Conservation (phyloP, 257 asterid genomes). For the Fraxinus americana region DNA sequence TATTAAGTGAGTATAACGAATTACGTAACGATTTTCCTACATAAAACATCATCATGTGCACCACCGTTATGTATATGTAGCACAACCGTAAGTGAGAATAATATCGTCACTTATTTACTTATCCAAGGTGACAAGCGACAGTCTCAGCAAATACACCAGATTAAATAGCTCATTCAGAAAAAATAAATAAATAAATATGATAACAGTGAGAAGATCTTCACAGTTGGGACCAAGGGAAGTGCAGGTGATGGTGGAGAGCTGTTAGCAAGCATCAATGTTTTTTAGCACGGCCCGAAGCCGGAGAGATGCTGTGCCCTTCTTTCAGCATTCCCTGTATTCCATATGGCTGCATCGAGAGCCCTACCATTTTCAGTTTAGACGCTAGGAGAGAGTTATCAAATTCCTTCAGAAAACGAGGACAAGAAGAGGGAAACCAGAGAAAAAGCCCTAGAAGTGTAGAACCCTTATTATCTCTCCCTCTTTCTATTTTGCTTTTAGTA, state of each 20-base stretch:
- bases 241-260: slow-evolving; percentile 88
- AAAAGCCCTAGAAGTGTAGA: neutral
- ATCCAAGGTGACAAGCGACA: neutral
- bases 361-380: slow-evolving; percentile 48
- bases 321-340: slow-evolving; percentile 91
- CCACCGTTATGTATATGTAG: too few relatives aligned
- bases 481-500: too few relatives aligned
- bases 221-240: slow-evolving; percentile 99
- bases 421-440: neutral
- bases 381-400: too few relatives aligned
- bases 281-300: slow-evolving; percentile 92
- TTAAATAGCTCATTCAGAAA: neutral
- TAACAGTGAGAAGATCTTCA: slow-evolving; percentile 19
- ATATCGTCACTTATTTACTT: too few relatives aligned
- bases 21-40: too few relatives aligned
- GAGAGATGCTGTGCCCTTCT: slow-evolving; percentile 95
- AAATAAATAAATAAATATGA: neutral
- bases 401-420: too few relatives aligned
- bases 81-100: too few relatives aligned
- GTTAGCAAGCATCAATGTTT: slow-evolving; percentile 98
- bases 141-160: neutral
- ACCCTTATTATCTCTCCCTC: neutral
- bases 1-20: too few relatives aligned
- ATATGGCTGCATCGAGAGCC: slow-evolving; percentile 73
- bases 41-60: too few relatives aligned